These are phyloP conservation scores for Dichotomocladium elegans DNA, from an alignment of 371 early-diverging fungal genomes.

Conservation along the genomic window DNA sequence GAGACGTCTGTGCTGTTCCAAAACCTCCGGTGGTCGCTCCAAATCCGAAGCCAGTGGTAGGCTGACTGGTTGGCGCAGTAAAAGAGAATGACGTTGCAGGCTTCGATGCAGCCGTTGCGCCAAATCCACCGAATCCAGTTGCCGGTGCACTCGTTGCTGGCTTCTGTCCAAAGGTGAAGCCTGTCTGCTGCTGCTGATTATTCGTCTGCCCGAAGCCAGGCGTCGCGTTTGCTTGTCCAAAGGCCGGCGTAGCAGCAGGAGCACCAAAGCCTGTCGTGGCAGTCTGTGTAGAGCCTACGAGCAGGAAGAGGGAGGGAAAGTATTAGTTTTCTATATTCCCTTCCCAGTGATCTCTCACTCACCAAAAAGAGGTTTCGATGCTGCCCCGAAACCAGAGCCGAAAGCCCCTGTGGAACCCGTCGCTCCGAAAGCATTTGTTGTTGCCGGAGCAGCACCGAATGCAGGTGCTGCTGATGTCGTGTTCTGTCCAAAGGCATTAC, in stretches of 20 bases:
- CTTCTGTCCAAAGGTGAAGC: slow-evolving; percentile 30
- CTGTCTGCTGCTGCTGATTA: slow-evolving; percentile 11
- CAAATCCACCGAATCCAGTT: slow-evolving; percentile 33
- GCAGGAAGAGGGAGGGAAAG: background rate
- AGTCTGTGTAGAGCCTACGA: slow-evolving; percentile 2
- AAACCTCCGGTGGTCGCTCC: slow-evolving; percentile 21
- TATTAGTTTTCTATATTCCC: background rate
- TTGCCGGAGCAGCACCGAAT: slow-evolving; percentile 23
- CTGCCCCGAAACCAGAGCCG: background rate
- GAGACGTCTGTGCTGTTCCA: slow-evolving; percentile 20
- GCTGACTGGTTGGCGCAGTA: slow-evolving; percentile 7
- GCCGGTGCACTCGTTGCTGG: slow-evolving; percentile 28
- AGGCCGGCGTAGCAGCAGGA: slow-evolving; percentile 8
- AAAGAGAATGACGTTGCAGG: slow-evolving; percentile 47
- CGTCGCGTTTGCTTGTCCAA: slow-evolving; percentile 9
- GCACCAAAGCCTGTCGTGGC: slow-evolving; percentile 39
- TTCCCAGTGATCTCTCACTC: no score
- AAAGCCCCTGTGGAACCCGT: slow-evolving; percentile 1
- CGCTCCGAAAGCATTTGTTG: background rate
- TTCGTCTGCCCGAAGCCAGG: slow-evolving; percentile 26
- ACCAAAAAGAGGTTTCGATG: slow-evolving; percentile 41
- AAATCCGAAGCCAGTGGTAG: slow-evolving; percentile 22
- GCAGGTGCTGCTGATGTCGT: slow-evolving; percentile 18
- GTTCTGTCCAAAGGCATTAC: slow-evolving; percentile 39
- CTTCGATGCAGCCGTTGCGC: slow-evolving; percentile 42